Conservation (phyloP, 164 flowering plant genomes). For the Chimonanthus praecox region DNA sequence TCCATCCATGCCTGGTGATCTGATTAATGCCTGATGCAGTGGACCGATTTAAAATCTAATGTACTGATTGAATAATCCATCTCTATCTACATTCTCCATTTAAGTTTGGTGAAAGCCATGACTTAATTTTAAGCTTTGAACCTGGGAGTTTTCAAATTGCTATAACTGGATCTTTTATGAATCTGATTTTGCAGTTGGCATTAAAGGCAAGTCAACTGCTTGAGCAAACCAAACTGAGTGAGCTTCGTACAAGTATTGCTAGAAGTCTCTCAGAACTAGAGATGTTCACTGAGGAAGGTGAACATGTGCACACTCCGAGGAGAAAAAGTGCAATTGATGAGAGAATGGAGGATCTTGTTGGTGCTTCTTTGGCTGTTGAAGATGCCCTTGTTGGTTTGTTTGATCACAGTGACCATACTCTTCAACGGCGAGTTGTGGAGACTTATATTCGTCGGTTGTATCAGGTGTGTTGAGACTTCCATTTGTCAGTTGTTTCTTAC, state of each 20-base stretch:
- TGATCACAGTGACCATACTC: conserved; percentile 98
- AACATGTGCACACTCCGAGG: conserved; percentile 81
- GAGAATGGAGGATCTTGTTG: conserved; percentile 94
- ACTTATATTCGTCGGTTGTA: conserved; percentile 90
- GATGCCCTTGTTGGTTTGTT: conserved; percentile 97
- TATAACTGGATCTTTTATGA: background rate
- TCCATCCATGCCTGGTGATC: background rate
- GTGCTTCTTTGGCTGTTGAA: conserved; percentile 94
- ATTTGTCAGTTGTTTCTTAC: background rate
- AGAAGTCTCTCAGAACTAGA: conserved; percentile 97
- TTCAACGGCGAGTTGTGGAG: conserved; percentile 97
- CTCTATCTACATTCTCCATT: background rate
- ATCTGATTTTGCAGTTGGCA: conserved; percentile 61
- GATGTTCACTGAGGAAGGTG: conserved; percentile 99
- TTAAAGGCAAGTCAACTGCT: conserved; percentile 95
- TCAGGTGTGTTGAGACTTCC: conserved; percentile 54
- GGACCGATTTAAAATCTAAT: too few relatives aligned
- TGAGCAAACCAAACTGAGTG: conserved; percentile 96
- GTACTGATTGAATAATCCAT: too few relatives aligned
- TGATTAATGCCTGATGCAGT: background rate
- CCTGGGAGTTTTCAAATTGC: background rate
- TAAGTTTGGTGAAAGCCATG: background rate
- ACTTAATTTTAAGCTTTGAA: too few relatives aligned
- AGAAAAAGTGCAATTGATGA: conserved; percentile 97
- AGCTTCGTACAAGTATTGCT: conserved; percentile 94